Evolutionary conservation across 257 asterid species (phyloP).

Genomic region (Anisodus acutangulus): DNA sequence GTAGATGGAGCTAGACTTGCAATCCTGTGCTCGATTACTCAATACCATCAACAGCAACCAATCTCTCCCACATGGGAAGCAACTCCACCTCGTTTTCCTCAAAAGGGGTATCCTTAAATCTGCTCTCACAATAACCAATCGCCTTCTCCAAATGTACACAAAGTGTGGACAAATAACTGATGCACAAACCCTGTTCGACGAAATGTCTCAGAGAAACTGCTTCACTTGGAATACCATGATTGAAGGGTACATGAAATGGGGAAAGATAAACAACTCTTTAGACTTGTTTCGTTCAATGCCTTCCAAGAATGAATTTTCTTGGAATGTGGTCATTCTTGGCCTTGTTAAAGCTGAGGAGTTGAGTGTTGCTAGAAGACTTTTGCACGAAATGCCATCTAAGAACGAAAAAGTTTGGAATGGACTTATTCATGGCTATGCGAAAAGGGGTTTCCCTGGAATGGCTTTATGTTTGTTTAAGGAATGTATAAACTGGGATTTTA

Average conservation of each 20-base stretch:
- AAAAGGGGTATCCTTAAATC: constrained; percentile 68
- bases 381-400: constrained; percentile 70
- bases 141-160: constrained; percentile 75
- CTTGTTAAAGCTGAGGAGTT: constrained; percentile 57
- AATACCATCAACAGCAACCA: constrained; percentile 52
- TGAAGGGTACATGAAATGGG: constrained; percentile 67
- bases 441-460: constrained; percentile 48
- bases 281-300: constrained; percentile 58
- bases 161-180: constrained; percentile 60
- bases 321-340: constrained; percentile 69
- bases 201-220: constrained; percentile 64
- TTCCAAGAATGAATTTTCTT: constrained; percentile 65
- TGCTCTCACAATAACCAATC: constrained; percentile 62
- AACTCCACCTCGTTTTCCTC: constrained; percentile 75
- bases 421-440: constrained; percentile 71
- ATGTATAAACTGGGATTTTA: constrained; percentile 44
- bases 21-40: constrained; percentile 62
- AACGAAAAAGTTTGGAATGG: constrained; percentile 68
- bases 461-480: constrained; percentile 63
- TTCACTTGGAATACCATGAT: constrained; percentile 82
- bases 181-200: constrained; percentile 68
- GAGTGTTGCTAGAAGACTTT: constrained; percentile 49
- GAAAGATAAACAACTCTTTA: constrained; percentile 38
- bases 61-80: constrained; percentile 54
- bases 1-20: constrained; percentile 55